phyloP scores from a whole-genome alignment of 208 protist species.

The Leishmania major region DNA sequence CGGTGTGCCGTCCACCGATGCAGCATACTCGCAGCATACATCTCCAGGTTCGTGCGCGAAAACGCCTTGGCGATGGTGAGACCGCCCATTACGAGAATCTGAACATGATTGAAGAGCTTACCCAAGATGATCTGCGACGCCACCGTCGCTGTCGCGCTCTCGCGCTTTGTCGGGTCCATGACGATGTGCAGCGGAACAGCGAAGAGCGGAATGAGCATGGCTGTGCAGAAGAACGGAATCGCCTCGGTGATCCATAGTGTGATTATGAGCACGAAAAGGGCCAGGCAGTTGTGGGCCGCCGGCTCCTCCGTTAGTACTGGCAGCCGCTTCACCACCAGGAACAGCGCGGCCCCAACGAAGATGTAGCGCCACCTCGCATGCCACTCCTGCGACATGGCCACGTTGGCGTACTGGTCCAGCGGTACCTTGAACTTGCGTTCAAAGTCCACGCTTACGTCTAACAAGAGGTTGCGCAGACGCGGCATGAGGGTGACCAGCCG shows the following conservation, averaged over 20 bases:
- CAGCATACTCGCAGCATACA: constrained; percentile 75
- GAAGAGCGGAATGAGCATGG: constrained; percentile 91
- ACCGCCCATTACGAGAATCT: constrained; percentile 93
- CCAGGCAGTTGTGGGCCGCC: constrained; percentile 89
- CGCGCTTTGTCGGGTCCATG: constrained; percentile 51
- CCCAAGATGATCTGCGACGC: constrained; percentile 83
- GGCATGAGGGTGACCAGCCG: constrained; percentile 74
- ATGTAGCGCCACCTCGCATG: constrained; percentile 81
- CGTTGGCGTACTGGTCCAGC: constrained; percentile 80
- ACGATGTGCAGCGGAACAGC: constrained; percentile 87
- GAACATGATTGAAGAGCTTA: constrained; percentile 89
- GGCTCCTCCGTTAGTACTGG: constrained; percentile 69
- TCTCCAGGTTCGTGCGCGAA: constrained; percentile 85
- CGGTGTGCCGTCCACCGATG: constrained; percentile 78
- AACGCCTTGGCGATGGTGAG: constrained; percentile 91
- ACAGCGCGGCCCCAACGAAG: constrained; percentile 71
- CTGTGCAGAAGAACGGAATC: constrained; percentile 92
- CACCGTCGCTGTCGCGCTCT: constrained; percentile 55
- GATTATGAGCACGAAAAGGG: constrained; percentile 86
- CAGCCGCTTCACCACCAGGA: constrained; percentile 57
- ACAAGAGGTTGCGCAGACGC: constrained; percentile 66
- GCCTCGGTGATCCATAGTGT: constrained; percentile 93
- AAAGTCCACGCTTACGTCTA: constrained; percentile 70
- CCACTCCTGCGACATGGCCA: constrained; percentile 73
- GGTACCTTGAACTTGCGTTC: constrained; percentile 87